Conservation (phyloP, 129 eudicot species). For the Lonicera japonica region DNA sequence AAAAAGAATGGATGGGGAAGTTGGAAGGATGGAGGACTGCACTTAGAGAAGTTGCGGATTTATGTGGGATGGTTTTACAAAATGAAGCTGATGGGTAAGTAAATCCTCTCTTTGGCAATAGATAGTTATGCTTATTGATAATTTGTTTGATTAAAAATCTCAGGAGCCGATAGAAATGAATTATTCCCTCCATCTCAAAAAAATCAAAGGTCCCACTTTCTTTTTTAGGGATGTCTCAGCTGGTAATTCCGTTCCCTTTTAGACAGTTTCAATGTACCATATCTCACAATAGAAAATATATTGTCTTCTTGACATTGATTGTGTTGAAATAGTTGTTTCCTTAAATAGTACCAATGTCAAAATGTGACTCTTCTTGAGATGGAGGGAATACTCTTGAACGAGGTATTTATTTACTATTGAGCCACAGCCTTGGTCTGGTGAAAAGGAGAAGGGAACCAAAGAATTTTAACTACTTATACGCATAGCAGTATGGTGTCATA, state of each 20-base stretch:
- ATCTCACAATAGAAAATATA: too few species aligned
- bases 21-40: conserved; percentile 7
- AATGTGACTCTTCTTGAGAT: too few species aligned
- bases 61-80: conserved; percentile 2
- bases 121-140: neutral
- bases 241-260: neutral
- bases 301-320: too few species aligned
- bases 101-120: neutral
- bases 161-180: too few species aligned
- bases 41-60: conserved; percentile 12
- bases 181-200: neutral
- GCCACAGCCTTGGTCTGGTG: too few species aligned
- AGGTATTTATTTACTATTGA: too few species aligned
- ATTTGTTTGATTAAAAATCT: too few species aligned
- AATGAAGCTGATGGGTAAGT: conserved; percentile 8
- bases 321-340: too few species aligned
- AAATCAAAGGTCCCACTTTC: neutral
- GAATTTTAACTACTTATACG: too few species aligned
- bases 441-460: too few species aligned
- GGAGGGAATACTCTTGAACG: too few species aligned
- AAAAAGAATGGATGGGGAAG: neutral
- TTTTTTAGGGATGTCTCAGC: neutral
- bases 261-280: neutral
- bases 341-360: too few species aligned
- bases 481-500: neutral